Evolutionary conservation across 805 yeast genomes (phyloP).

Genomic region (Monosporozyma yasuniensis): DNA sequence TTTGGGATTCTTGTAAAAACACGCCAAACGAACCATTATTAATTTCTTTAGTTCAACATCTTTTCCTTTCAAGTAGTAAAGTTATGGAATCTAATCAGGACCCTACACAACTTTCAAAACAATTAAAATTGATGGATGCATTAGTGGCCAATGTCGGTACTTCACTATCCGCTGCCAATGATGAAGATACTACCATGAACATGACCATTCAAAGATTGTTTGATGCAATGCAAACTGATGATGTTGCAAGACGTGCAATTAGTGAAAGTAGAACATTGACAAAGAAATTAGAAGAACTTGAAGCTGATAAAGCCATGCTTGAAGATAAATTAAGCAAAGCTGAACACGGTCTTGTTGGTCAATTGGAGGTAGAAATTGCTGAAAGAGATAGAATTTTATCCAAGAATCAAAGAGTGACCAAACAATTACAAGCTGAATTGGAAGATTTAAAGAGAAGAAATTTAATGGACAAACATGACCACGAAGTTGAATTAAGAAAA

Average conservation of each 20-base stretch:
- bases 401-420: slow-evolving; percentile 55
- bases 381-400: slow-evolving; percentile 62
- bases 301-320: slow-evolving; percentile 55
- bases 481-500: slow-evolving; percentile 69
- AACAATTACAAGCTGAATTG: slow-evolving; percentile 53
- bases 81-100: slow-evolving; percentile 18
- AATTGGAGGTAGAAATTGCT: slow-evolving; percentile 52
- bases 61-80: slow-evolving; percentile 26
- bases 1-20: slow-evolving; percentile 41
- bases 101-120: slow-evolving; percentile 25
- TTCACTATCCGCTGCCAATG: slow-evolving; percentile 33
- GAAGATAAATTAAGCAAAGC: slow-evolving; percentile 63
- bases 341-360: slow-evolving; percentile 70
- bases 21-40: slow-evolving; percentile 45
- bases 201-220: slow-evolving; percentile 72
- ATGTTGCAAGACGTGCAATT: slow-evolving; percentile 71
- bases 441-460: slow-evolving; percentile 56
- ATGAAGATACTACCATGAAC: slow-evolving; percentile 60
- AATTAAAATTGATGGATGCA: slow-evolving; percentile 54
- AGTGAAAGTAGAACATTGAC: slow-evolving; percentile 49
- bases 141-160: slow-evolving; percentile 58
- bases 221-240: slow-evolving; percentile 79
- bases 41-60: slow-evolving; percentile 38
- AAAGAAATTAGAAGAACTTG: slow-evolving; percentile 38
- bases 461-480: slow-evolving; percentile 60